These are phyloP conservation scores for Blastobotrys apis DNA, from an alignment of 1,139 yeast genomes.

Conservation along the genomic window DNA sequence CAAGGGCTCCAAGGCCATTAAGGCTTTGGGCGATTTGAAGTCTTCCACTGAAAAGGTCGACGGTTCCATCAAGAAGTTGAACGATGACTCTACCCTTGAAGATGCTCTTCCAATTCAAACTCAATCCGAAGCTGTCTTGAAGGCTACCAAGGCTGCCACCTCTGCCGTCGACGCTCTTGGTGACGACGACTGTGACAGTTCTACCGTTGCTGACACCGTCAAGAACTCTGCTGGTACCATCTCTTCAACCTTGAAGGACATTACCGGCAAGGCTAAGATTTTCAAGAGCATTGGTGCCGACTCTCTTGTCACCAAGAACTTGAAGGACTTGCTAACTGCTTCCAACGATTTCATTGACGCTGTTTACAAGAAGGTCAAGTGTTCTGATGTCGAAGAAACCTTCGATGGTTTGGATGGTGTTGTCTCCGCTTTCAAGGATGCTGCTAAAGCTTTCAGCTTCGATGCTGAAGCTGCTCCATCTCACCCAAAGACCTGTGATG, in stretches of 20 bases:
- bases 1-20: conserved; percentile 1
- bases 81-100: conserved; percentile 4
- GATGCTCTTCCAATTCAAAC: conserved; percentile 13
- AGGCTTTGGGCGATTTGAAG: conserved; percentile 2
- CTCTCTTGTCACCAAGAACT: conserved; percentile 8
- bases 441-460: conserved; percentile 6
- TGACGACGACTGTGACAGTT: conserved; percentile 5
- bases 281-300: conserved; percentile 8
- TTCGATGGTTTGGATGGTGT: conserved; percentile 9
- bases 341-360: conserved; percentile 6
- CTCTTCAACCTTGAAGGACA: conserved; percentile 3
- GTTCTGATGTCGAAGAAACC: conserved; percentile 6
- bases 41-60: conserved; percentile 8
- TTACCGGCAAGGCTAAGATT: conserved; percentile 5
- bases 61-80: conserved; percentile 7
- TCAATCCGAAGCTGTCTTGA: conserved; percentile 7
- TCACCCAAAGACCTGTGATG: conserved; percentile 9
- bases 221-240: conserved; percentile 1
- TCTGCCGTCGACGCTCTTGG: conserved; percentile 7
- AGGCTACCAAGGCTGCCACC: conserved; percentile 10
- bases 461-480: conserved; percentile 2
- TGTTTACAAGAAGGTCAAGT: conserved; percentile 1
- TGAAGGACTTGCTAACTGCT: conserved; percentile 9
- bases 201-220: conserved; percentile 3
- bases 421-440: conserved; percentile 9